Evolutionary conservation across 805 yeast species (phyloP).

Genomic region (Zygosaccharomyces pseudorouxii): DNA sequence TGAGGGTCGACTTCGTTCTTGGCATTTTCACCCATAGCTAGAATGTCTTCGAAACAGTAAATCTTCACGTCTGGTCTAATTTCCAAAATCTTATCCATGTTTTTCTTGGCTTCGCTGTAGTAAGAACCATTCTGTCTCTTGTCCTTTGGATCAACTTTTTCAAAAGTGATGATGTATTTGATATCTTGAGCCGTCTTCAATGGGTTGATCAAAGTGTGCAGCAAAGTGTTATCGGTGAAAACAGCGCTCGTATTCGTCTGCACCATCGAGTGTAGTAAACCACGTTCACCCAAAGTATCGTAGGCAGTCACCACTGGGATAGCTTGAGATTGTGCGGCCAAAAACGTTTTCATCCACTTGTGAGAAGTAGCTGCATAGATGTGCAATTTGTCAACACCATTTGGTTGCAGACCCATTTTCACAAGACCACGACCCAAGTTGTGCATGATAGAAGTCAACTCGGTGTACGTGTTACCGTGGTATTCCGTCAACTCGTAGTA

Average conservation of each 20-base stretch:
- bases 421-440: constrained; percentile 71
- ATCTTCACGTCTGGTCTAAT: constrained; percentile 75
- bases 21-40: constrained; percentile 56
- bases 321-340: constrained; percentile 71
- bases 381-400: constrained; percentile 60
- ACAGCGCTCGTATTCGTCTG: constrained; percentile 77
- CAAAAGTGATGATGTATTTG: constrained; percentile 68
- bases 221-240: constrained; percentile 76
- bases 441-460: constrained; percentile 48
- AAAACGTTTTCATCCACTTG: constrained; percentile 83
- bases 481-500: constrained; percentile 77
- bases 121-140: constrained; percentile 58
- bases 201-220: constrained; percentile 65
- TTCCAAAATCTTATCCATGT: constrained; percentile 54
- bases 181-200: constrained; percentile 57
- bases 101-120: constrained; percentile 52
- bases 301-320: constrained; percentile 93
- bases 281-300: constrained; percentile 87
- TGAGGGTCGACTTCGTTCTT: constrained; percentile 38
- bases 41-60: constrained; percentile 58
- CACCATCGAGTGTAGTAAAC: constrained; percentile 76
- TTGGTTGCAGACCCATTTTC: constrained; percentile 64
- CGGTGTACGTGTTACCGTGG: constrained; percentile 56
- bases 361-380: constrained; percentile 84
- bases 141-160: constrained; percentile 55